Percentiles rank a stretch among this genome's conserved stretches.
phyloP scores from a whole-genome alignment of 2,329 filamentous ascomycete species.

The Penicillium sp. region DNA sequence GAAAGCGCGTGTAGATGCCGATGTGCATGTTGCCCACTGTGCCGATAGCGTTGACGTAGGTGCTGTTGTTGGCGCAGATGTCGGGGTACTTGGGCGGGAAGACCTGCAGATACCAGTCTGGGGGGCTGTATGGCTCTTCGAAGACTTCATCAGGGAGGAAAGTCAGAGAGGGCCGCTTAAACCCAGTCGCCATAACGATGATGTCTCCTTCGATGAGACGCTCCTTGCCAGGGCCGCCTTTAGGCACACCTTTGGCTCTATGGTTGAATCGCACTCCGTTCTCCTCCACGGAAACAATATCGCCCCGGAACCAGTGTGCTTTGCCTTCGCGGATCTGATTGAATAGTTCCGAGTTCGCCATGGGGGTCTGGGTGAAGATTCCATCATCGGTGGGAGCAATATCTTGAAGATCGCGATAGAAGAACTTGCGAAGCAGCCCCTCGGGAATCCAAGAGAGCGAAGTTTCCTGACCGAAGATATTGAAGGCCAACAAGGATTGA shows the following conservation, averaged over 20 bases:
- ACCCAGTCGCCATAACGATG: constrained; percentile 84
- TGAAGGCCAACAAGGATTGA: constrained; percentile 74
- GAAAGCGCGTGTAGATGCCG: constrained; percentile 83
- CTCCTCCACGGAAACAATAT: constrained; percentile 71
- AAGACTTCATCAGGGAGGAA: constrained; percentile 80
- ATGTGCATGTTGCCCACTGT: constrained; percentile 89
- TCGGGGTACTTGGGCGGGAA: constrained; percentile 77
- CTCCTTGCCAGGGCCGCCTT: constrained; percentile 73
- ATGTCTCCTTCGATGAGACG: constrained; percentile 74
- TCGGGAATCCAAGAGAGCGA: constrained; percentile 79
- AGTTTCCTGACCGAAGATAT: constrained; percentile 80
- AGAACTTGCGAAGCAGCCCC: constrained; percentile 73
- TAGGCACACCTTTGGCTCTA: constrained; percentile 73
- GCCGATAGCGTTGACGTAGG: constrained; percentile 79
- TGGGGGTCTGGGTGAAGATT: constrained; percentile 82
- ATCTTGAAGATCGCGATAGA: constrained; percentile 80
- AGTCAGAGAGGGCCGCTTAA: constrained; percentile 71
- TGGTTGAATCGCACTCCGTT: constrained; percentile 73
- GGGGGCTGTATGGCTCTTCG: constrained; percentile 73
- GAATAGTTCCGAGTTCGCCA: constrained; percentile 85
- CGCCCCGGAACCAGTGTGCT: constrained; percentile 80
- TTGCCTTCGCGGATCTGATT: constrained; percentile 73
- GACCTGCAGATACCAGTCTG: constrained; percentile 88
- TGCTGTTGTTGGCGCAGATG: constrained; percentile 82
- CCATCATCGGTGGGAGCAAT: constrained; percentile 70